These are phyloP conservation scores for Cyanodermella asteris DNA, from an alignment of 2,329 filamentous ascomycete genomes.

Conservation along the genomic window DNA sequence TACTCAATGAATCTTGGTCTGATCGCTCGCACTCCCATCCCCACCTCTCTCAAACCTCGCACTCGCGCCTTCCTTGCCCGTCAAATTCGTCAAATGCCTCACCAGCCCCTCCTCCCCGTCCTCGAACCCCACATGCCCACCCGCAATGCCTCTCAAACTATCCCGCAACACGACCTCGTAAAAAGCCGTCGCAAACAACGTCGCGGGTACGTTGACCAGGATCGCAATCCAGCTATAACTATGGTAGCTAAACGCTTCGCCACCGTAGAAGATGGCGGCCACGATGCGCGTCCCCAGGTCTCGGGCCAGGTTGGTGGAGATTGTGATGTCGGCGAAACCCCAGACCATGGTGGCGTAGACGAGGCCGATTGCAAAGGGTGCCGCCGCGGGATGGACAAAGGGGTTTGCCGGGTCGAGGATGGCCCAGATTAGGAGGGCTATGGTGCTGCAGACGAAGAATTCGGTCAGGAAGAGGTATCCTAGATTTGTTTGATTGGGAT, in stretches of 20 bases:
- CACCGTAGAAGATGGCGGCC: slow-evolving; percentile 34
- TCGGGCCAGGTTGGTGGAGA: slow-evolving; percentile 34
- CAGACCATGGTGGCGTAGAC: slow-evolving; percentile 32
- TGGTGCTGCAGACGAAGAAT: slow-evolving; percentile 36
- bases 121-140: slow-evolving; percentile 28
- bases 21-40: slow-evolving; percentile 1
- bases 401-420: slow-evolving; percentile 36
- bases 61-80: slow-evolving; percentile 8
- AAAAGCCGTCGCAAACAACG: slow-evolving; percentile 30
- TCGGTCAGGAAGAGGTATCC: slow-evolving; percentile 37
- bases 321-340: slow-evolving; percentile 33
- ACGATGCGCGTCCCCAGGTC: slow-evolving; percentile 38
- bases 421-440: slow-evolving; percentile 36
- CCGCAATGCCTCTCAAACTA: slow-evolving; percentile 27
- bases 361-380: slow-evolving; percentile 33
- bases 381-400: slow-evolving; percentile 26
- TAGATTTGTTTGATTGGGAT: slow-evolving; percentile 26
- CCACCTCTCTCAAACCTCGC: not conserved
- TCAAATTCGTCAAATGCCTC: slow-evolving; percentile 20
- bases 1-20: too few relatives aligned
- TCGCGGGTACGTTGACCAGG: slow-evolving; percentile 34
- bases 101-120: slow-evolving; percentile 28
- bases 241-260: slow-evolving; percentile 24
- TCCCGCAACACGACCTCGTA: slow-evolving; percentile 35
- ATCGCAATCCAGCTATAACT: slow-evolving; percentile 31